Base-by-base conservation (phyloP, 2,329 filamentous ascomycete species). In the Sphaceloma murrayae region DNA sequence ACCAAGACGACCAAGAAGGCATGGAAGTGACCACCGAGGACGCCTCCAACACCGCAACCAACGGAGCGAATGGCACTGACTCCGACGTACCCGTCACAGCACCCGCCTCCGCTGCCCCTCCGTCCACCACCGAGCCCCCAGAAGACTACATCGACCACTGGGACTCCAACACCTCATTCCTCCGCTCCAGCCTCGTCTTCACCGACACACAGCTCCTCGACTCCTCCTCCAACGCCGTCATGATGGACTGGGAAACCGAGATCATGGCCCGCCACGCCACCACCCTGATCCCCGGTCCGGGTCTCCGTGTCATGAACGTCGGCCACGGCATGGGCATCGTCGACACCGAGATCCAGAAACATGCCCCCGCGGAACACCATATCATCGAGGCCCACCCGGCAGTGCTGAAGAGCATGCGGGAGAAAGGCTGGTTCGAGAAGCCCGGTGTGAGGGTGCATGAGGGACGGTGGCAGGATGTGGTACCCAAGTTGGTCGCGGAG, bases 241-340 rank as follows among this genome's bases (percentile, higher is more conserved):
- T 72, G 69, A 70, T 72, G 69, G 62, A 67, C 48, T 72, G 69
- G 69, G 69, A 72, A 50, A 65, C 64, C 0, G 62, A 64, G 3
- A 65, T 72, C 43, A 72, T 72, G 68, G 58, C 60, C 34, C 58
- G 57, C n/a, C 66, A 66, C 16, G 67, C 67, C 8, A 63, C 69
- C 44, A 55, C 65, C 11, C 54, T 71, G n/a, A 54, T 62, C 4
- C 61, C 62, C 8, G 53, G 54, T 30, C 49, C 59, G 21, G 64
- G 62, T 5, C 59, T 70, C 3, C 59, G 67, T 3, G 65, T 69
- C 4, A 60, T 72, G 51, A 72, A 72, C 45, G 64, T 72, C 6
- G 68, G 68, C 1, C 67, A 69, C 49, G 68, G 68, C 9, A 70
- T 72, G 67, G 68, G 67, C 4, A 72, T 72, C 30, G 64, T 72